A percentile compares a stretch with the other conserved stretches of the same genome.
phyloP scores from a whole-genome alignment of 2,329 filamentous ascomycete species.

The Pseudogymnoascus sp. region DNA sequence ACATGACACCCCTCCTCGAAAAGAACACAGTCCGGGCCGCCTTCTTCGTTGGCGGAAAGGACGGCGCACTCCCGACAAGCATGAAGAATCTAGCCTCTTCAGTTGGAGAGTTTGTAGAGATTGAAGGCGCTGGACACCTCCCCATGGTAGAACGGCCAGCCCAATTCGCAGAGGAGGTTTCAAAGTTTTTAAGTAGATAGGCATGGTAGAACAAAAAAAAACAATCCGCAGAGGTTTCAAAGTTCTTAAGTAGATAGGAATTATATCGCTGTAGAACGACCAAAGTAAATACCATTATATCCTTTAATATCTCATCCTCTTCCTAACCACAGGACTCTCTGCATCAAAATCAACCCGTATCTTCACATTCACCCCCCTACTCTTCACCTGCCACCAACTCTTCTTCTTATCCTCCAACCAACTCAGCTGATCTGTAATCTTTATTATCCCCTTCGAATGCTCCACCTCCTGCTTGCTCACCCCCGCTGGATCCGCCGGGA shows the following conservation, averaged over 20 bases:
- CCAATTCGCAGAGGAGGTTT: slow-evolving; percentile 58
- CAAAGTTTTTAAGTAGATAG: slow-evolving; percentile 41
- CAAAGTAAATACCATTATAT: background rate
- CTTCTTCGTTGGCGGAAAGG: slow-evolving; percentile 64
- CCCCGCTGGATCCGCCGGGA: slow-evolving; percentile 49
- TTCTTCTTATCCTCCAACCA: slow-evolving; percentile 43
- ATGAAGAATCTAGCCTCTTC: slow-evolving; percentile 65
- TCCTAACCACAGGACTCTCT: background rate
- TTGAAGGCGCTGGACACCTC: slow-evolving; percentile 68
- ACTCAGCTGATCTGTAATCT: slow-evolving; percentile 53
- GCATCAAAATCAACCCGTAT: background rate
- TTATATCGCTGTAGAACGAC: no score
- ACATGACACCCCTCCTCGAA: slow-evolving; percentile 51
- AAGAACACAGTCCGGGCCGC: slow-evolving; percentile 50
- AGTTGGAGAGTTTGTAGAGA: slow-evolving; percentile 53
- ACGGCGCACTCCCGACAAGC: slow-evolving; percentile 67
- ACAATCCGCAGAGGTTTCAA: slow-evolving; percentile 44
- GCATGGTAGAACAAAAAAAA: no score
- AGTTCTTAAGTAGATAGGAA: no score
- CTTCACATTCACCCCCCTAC: background rate
- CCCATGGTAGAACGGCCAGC: slow-evolving; percentile 73
- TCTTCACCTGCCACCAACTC: background rate
- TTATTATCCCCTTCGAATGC: slow-evolving; percentile 45
- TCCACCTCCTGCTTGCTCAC: slow-evolving; percentile 48
- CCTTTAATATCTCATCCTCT: slow-evolving; percentile 3